These are phyloP conservation scores for Apiotrichum laibachii DNA, from an alignment of 1,284 basidiomycete species.

Conservation along the genomic window DNA sequence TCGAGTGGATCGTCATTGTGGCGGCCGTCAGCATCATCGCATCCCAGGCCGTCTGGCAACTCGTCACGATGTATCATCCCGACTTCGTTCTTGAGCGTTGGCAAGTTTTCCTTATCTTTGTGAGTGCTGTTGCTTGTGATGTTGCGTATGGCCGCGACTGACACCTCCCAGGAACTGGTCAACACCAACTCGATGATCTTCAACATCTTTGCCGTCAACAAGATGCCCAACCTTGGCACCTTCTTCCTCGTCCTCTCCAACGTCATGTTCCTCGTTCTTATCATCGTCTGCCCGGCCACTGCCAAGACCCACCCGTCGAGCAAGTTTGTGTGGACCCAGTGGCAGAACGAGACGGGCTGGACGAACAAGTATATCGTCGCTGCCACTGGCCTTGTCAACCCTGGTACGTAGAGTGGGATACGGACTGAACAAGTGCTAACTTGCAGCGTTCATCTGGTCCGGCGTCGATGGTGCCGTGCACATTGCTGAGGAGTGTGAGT, in stretches of 20 bases:
- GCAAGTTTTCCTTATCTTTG: conserved; percentile 25
- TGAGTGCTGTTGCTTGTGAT: too few species aligned
- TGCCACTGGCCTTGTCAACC: conserved; percentile 19
- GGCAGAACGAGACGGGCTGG: conserved; percentile 16
- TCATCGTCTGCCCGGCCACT: conserved; percentile 21
- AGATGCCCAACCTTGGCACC: conserved; percentile 16
- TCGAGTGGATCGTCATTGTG: conserved; percentile 24
- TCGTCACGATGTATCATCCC: conserved; percentile 19
- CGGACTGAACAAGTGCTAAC: background rate
- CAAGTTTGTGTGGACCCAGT: conserved; percentile 10
- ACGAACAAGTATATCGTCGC: conserved; percentile 18
- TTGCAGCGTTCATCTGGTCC: conserved; percentile 12
- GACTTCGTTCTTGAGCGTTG: conserved; percentile 22
- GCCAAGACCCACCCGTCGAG: conserved; percentile 13
- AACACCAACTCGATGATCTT: conserved; percentile 19
- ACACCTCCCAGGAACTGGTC: background rate
- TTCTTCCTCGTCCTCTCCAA: conserved; percentile 19
- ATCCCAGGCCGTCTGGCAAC: conserved; percentile 19
- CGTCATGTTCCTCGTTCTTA: conserved; percentile 12
- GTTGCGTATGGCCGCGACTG: too few species aligned
- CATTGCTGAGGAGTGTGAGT: conserved; percentile 17
- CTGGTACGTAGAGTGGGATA: conserved; percentile 4
- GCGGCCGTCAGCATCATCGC: conserved; percentile 24
- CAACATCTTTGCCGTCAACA: conserved; percentile 19
- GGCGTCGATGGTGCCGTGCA: conserved; percentile 19